Conservation (phyloP, 257 asterid genomes). For the Linaria vulgaris region DNA sequence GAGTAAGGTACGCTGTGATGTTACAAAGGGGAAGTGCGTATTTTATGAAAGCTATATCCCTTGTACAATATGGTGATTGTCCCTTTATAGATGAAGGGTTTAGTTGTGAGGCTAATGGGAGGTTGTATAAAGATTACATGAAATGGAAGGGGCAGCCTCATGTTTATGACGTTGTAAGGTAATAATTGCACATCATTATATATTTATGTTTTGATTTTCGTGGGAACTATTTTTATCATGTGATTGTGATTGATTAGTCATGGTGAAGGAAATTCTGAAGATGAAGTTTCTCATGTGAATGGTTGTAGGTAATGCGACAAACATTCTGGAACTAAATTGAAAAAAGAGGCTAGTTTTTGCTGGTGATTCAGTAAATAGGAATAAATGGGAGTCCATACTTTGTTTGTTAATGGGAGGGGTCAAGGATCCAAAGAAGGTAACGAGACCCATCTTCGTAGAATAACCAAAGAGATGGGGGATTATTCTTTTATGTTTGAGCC, state of each 20-base stretch:
- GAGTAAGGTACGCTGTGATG: slow-evolving; percentile 46
- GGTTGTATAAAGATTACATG: slow-evolving; percentile 65
- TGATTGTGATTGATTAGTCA: neutral
- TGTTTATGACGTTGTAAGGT: slow-evolving; percentile 85
- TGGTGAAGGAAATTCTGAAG: neutral
- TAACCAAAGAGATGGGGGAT: slow-evolving; percentile 77
- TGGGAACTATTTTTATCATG: neutral
- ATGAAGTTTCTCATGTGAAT: slow-evolving; percentile 3
- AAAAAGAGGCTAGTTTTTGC: slow-evolving; percentile 89
- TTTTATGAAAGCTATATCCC: slow-evolving; percentile 73
- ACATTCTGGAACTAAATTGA: slow-evolving; percentile 71
- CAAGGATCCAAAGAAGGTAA: slow-evolving; percentile 73
- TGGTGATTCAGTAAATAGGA: slow-evolving; percentile 89
- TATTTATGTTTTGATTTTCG: neutral
- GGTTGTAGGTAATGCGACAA: slow-evolving; percentile 70
- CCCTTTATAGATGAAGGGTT: slow-evolving; percentile 95
- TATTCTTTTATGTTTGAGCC: slow-evolving; percentile 80
- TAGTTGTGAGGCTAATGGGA: slow-evolving; percentile 74
- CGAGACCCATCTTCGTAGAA: slow-evolving; percentile 76
- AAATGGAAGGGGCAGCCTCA: slow-evolving; percentile 97
- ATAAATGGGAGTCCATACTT: slow-evolving; percentile 95
- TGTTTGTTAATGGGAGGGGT: slow-evolving; percentile 78
- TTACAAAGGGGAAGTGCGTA: slow-evolving; percentile 77
- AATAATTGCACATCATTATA: neutral
- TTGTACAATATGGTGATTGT: slow-evolving; percentile 65